Conservation (phyloP, 169 alveolate species). For the Eimeria acervulina region DNA sequence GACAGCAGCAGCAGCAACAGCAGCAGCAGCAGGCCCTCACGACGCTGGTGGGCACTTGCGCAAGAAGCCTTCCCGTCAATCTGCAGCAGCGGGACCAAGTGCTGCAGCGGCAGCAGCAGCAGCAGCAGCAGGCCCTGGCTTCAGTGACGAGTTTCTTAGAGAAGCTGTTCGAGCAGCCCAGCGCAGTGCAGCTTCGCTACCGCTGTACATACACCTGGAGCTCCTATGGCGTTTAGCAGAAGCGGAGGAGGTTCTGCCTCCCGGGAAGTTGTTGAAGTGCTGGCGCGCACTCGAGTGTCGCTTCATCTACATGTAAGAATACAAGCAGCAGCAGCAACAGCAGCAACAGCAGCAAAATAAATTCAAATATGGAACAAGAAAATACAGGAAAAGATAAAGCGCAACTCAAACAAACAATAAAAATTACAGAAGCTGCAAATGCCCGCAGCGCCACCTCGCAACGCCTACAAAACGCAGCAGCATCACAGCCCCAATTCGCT, state of each 20-base stretch:
- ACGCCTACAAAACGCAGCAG: background rate
- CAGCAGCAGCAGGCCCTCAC: background rate
- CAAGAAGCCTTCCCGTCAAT: slow-evolving; percentile 20
- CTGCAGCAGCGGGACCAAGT: background rate
- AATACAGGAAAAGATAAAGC: background rate
- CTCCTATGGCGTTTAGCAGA: slow-evolving; percentile 61
- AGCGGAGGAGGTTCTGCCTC: background rate
- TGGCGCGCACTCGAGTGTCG: slow-evolving; percentile 68
- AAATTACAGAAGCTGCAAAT: background rate
- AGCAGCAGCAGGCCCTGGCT: slow-evolving; percentile 2
- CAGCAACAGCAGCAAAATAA: too few species aligned
- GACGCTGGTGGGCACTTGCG: background rate
- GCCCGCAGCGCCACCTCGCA: background rate
- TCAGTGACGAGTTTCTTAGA: slow-evolving; percentile 1
- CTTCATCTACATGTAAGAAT: slow-evolving; percentile 12
- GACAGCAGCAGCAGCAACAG: slow-evolving; percentile 17
- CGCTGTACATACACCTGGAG: slow-evolving; percentile 9
- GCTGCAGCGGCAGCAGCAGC: background rate
- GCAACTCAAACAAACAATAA: too few species aligned
- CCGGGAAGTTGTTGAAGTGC: slow-evolving; percentile 26
- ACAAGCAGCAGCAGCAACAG: too few species aligned
- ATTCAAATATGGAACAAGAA: too few species aligned
- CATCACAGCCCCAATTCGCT: background rate
- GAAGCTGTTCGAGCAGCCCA: slow-evolving; percentile 46
- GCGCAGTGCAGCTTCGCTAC: slow-evolving; percentile 19